These are phyloP conservation scores for Bonia amplexicaulis DNA, from an alignment of 176 grass and related monocot genomes.

Conservation along the genomic window DNA sequence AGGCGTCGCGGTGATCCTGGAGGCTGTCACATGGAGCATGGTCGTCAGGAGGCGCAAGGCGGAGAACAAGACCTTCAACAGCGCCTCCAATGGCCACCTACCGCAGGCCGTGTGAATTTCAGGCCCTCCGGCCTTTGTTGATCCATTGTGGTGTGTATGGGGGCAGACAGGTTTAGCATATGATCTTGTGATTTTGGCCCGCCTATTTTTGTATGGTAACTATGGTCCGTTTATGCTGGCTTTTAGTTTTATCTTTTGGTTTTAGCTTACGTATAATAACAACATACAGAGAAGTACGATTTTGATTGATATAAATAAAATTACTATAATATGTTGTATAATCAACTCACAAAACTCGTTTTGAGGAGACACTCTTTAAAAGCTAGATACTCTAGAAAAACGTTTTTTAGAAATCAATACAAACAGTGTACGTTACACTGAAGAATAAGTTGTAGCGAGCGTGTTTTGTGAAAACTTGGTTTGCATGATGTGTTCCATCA, in stretches of 20 bases:
- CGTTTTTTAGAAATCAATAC: no score
- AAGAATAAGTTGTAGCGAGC: background rate
- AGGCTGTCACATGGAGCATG: slow-evolving; percentile 52
- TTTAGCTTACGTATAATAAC: no score
- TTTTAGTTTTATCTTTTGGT: no score
- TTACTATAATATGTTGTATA: no score
- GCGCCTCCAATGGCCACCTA: slow-evolving; percentile 15
- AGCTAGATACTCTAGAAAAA: no score
- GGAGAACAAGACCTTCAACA: slow-evolving; percentile 25
- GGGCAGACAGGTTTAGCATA: background rate
- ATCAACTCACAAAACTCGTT: rapidly evolving
- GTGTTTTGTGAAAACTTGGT: background rate
- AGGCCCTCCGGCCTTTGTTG: background rate
- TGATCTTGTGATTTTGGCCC: background rate
- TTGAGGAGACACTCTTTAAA: no score
- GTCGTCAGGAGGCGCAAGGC: slow-evolving; percentile 27
- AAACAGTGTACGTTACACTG: background rate
- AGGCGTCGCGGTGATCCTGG: slow-evolving; percentile 23
- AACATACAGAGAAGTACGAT: no score
- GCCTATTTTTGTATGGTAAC: background rate
- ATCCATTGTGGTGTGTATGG: background rate
- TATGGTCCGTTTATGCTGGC: no score
- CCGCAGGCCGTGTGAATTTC: background rate
- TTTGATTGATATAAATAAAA: no score
- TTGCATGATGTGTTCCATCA: background rate